These are phyloP conservation scores for Aspergillus incahuasiensis DNA, from an alignment of 495 filamentous ascomycete genomes.

Conservation along the genomic window DNA sequence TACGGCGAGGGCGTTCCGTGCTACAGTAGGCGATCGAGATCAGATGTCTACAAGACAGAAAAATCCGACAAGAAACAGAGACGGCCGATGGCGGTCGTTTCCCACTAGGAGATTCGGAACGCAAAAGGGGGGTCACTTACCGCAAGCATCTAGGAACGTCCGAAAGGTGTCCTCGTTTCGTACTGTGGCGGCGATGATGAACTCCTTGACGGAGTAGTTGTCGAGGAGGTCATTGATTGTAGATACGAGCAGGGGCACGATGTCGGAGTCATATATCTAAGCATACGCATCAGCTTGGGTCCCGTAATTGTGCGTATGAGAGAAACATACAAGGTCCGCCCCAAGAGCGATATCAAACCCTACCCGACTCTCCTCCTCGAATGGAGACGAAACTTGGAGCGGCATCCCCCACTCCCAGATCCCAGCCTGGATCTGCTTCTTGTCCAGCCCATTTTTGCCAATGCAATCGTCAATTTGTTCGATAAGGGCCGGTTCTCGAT, in stretches of 20 bases:
- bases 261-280: slow-evolving; percentile 61
- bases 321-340: slow-evolving; percentile 42
- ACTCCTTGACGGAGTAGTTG: slow-evolving; percentile 39
- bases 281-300: not conserved
- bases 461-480: slow-evolving; percentile 63
- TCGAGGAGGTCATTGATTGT: slow-evolving; percentile 54
- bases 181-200: slow-evolving; percentile 57
- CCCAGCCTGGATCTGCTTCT: slow-evolving; percentile 32
- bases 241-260: slow-evolving; percentile 52
- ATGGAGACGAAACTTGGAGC: slow-evolving; percentile 13
- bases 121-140: slow-evolving; percentile 36
- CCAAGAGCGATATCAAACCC: slow-evolving; percentile 47
- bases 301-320: not conserved
- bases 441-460: slow-evolving; percentile 59
- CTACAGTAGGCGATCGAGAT: slow-evolving; percentile 4
- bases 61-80: too few relatives aligned
- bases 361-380: not conserved
- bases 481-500: slow-evolving; percentile 72
- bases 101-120: not conserved
- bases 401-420: slow-evolving; percentile 40
- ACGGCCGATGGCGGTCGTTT: not conserved
- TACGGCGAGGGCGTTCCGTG: slow-evolving; percentile 29
- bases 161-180: slow-evolving; percentile 61
- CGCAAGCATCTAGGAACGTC: slow-evolving; percentile 51
- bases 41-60: not conserved